These are phyloP conservation scores for Phytophthora tubulina DNA, from an alignment of 352 stramenopile genomes.

Conservation along the genomic window DNA sequence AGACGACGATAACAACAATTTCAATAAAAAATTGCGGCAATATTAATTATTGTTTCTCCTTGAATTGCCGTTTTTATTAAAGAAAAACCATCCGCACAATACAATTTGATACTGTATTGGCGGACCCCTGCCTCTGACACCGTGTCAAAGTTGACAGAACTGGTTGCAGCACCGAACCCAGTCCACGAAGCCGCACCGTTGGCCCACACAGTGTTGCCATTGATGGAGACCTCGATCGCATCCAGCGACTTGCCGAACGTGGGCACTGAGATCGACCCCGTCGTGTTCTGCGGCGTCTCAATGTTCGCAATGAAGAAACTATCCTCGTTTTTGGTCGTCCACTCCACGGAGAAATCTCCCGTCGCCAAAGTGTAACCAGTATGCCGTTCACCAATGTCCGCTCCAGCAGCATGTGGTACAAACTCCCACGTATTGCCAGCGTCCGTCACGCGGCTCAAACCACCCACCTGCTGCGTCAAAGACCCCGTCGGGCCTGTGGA, in stretches of 20 bases:
- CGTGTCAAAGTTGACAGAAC: conserved; percentile 36
- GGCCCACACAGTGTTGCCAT: conserved; percentile 44
- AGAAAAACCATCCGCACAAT: no score
- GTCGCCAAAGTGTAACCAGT: conserved; percentile 39
- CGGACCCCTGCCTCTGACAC: conserved; percentile 17
- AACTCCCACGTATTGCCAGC: conserved; percentile 49
- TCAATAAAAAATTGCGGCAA: neutral
- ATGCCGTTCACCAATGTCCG: conserved; percentile 22
- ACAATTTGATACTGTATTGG: neutral
- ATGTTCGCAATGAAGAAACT: conserved; percentile 36
- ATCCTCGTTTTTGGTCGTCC: conserved; percentile 35
- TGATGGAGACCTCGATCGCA: conserved; percentile 44
- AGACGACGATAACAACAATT: no score
- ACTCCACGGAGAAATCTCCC: conserved; percentile 37
- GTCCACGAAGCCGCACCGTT: conserved; percentile 19
- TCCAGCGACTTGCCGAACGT: conserved; percentile 41
- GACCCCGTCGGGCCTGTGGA: conserved; percentile 45
- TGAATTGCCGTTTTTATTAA: no score
- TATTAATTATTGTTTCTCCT: neutral
- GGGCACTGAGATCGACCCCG: conserved; percentile 40
- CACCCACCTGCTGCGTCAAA: conserved; percentile 38
- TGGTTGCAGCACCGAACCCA: conserved; percentile 15
- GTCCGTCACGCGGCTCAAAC: conserved; percentile 33
- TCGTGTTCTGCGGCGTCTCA: conserved; percentile 29
- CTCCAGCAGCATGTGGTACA: conserved; percentile 34